phyloP scores from a whole-genome alignment of 2,329 filamentous ascomycete species.

The Macrophomina pseudophaseolina region DNA sequence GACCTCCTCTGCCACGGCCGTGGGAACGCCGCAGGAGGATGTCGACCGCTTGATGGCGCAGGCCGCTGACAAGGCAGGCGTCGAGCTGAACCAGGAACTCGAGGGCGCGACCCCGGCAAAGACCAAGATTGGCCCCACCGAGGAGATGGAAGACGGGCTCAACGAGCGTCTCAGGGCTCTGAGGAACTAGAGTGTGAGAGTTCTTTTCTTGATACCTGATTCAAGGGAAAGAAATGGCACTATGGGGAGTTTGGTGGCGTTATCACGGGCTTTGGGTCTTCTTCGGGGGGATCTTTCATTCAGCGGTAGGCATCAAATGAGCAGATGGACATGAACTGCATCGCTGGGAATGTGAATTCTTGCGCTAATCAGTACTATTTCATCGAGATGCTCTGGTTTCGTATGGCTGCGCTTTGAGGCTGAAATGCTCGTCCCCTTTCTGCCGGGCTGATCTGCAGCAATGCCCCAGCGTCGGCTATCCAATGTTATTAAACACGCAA shows the following conservation, averaged over 20 bases:
- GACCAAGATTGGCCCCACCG: constrained; percentile 68
- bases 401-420: neutral
- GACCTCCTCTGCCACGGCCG: constrained; percentile 77
- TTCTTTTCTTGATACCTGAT: neutral
- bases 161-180: constrained; percentile 62
- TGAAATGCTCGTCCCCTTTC: neutral
- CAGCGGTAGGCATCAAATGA: constrained; percentile 1
- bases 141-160: constrained; percentile 79
- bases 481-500: neutral
- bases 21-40: constrained; percentile 77
- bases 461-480: neutral
- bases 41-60: constrained; percentile 85
- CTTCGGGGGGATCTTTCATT: neutral
- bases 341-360: neutral
- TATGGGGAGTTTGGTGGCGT: constrained; percentile 14
- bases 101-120: constrained; percentile 61
- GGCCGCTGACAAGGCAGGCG: constrained; percentile 84
- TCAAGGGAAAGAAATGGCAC: constrained; percentile 1
- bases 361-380: neutral
- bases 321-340: neutral
- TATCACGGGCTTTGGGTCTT: neutral
- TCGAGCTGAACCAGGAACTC: constrained; percentile 81
- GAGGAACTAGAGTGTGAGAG: constrained; percentile 43
- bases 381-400: neutral
- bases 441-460: neutral